Evolutionary conservation across 345 rosid genomes (phyloP).

Genomic region (Eucalyptus lansdowneana): DNA sequence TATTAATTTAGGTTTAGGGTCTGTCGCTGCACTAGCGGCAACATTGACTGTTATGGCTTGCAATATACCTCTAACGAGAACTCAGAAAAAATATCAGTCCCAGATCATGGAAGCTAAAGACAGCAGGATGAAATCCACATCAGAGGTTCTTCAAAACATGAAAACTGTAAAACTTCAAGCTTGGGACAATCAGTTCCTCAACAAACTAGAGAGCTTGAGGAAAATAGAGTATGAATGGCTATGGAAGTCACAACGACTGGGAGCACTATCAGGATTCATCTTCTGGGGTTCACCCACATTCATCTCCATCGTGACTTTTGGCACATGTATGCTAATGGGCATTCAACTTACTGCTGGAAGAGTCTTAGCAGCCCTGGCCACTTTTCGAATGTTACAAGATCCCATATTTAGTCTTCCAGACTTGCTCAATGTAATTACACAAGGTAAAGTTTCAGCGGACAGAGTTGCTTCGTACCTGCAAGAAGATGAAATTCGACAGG

Average conservation of each 20-base stretch:
- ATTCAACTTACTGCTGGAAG: constrained; percentile 79
- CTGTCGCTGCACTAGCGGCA: constrained; percentile 69
- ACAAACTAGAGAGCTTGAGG: constrained; percentile 45
- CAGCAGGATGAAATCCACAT: constrained; percentile 70
- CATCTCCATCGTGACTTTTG: constrained; percentile 74
- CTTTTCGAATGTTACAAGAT: constrained; percentile 85
- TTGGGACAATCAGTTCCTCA: constrained; percentile 69
- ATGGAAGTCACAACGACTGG: constrained; percentile 54
- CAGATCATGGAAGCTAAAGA: constrained; percentile 88
- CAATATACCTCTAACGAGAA: constrained; percentile 64
- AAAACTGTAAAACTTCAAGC: constrained; percentile 86
- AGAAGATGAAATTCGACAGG: constrained; percentile 59
- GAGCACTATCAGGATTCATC: constrained; percentile 56
- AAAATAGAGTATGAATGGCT: constrained; percentile 49
- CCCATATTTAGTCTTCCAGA: constrained; percentile 85
- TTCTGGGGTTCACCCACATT: constrained; percentile 91
- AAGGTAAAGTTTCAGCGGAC: constrained; percentile 78
- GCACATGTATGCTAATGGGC: constrained; percentile 48
- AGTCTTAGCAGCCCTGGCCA: constrained; percentile 77
- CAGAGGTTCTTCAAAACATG: constrained; percentile 80
- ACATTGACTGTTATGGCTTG: constrained; percentile 63
- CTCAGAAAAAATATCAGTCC: constrained; percentile 63
- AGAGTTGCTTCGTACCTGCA: constrained; percentile 69
- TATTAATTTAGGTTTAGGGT: constrained; percentile 53
- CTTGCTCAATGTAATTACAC: constrained; percentile 61